Percentiles rank a stretch among this genome's conserved stretches.
Evolutionary conservation across 2,329 filamentous ascomycete genomes (phyloP).

Genomic region (Fusarium floridanum): DNA sequence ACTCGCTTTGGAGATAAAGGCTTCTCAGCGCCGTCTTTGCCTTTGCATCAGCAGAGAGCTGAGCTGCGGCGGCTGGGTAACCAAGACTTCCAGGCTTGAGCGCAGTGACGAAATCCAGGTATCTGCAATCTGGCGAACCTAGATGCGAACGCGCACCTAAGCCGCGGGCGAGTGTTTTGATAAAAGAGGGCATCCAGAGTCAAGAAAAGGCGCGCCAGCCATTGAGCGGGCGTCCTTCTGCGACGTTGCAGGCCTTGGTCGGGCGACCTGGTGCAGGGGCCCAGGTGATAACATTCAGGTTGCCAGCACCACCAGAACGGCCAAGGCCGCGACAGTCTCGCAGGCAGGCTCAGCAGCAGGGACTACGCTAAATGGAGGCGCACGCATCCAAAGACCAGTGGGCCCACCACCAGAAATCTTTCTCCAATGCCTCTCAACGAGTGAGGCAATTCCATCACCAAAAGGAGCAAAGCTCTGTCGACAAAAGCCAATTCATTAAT

Average conservation of each 20-base stretch:
- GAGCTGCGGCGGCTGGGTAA: constrained; percentile 39
- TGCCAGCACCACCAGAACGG: constrained; percentile 25
- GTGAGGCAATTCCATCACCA: constrained; percentile 35
- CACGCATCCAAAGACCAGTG: constrained; percentile 40
- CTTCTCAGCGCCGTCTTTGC: constrained; percentile 40
- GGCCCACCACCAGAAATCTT: constrained; percentile 39
- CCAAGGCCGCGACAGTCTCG: constrained; percentile 38
- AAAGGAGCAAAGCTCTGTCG: constrained; percentile 18
- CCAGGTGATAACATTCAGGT: constrained; percentile 37
- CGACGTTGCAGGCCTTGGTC: constrained; percentile 32
- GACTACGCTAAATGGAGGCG: constrained; percentile 41
- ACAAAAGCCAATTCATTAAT: constrained; percentile 40
- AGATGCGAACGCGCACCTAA: constrained; percentile 40
- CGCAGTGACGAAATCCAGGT: constrained; percentile 40
- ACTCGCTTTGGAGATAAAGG: constrained; percentile 41
- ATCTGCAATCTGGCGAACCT: constrained; percentile 40
- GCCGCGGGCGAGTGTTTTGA: constrained; percentile 40
- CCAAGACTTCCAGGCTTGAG: constrained; percentile 26
- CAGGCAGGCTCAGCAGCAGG: constrained; percentile 29
- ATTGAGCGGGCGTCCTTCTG: constrained; percentile 40
- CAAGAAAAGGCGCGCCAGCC: constrained; percentile 32
- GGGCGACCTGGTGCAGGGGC: constrained; percentile 40
- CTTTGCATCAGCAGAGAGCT: constrained; percentile 35
- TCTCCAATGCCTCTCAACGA: constrained; percentile 34
- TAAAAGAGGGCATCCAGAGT: constrained; percentile 43